These are phyloP conservation scores for Dactylorhiza incarnata DNA, from an alignment of 106 monocot genomes.

Conservation along the genomic window DNA sequence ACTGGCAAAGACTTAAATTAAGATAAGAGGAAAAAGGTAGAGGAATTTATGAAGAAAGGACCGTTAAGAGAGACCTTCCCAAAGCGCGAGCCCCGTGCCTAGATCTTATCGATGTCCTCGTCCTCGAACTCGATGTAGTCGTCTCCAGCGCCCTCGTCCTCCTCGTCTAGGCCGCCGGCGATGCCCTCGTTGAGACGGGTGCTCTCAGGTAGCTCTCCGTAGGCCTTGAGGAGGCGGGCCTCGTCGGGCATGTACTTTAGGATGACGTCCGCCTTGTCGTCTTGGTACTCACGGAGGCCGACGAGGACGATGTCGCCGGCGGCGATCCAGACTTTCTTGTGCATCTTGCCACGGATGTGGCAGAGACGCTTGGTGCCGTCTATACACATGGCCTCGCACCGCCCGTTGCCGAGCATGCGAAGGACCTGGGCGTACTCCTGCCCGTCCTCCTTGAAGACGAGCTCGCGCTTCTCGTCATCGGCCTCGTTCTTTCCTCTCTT, in stretches of 20 bases:
- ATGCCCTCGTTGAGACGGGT: slow-evolving; percentile 63
- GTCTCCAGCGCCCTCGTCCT: slow-evolving; percentile 46
- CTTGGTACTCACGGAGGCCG: slow-evolving; percentile 68
- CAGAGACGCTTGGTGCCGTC: slow-evolving; percentile 61
- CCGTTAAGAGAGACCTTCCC: background rate
- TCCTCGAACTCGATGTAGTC: slow-evolving; percentile 76
- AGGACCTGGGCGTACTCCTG: slow-evolving; percentile 77
- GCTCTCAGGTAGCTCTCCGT: slow-evolving; percentile 58
- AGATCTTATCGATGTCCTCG: slow-evolving; percentile 75
- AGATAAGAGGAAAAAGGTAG: background rate
- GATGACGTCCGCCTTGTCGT: slow-evolving; percentile 72
- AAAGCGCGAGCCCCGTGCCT: background rate
- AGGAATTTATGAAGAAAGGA: background rate
- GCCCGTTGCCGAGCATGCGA: slow-evolving; percentile 67
- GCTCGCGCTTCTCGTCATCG: slow-evolving; percentile 76
- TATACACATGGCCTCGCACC: slow-evolving; percentile 68
- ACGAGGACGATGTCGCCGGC: slow-evolving; percentile 65
- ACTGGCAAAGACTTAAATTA: background rate
- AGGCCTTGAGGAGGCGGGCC: slow-evolving; percentile 59
- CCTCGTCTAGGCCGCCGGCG: slow-evolving; percentile 56
- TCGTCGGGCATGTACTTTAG: slow-evolving; percentile 79
- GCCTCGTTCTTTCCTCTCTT: slow-evolving; percentile 78
- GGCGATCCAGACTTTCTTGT: slow-evolving; percentile 79
- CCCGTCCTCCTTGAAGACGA: slow-evolving; percentile 73
- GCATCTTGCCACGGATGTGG: slow-evolving; percentile 73